These are phyloP conservation scores for Kwoniella newhampshirensis DNA, from an alignment of 768 basidiomycete genomes.

Conservation along the genomic window DNA sequence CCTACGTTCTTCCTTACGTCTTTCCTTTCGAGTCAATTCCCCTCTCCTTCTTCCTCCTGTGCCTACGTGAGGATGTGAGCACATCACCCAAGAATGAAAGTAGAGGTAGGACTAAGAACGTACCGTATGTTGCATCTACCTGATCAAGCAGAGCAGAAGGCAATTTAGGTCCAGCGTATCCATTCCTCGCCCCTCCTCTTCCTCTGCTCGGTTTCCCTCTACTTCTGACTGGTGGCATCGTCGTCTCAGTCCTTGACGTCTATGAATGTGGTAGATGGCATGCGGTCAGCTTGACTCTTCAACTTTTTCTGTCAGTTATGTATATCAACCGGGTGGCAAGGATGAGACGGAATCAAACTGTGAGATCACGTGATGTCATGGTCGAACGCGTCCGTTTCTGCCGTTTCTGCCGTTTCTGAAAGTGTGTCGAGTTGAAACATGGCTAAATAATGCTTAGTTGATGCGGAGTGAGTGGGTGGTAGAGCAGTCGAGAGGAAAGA, in stretches of 20 bases:
- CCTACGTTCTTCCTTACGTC: conserved; percentile 12
- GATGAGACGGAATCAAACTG: too few species aligned
- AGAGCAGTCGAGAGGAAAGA: too few species aligned
- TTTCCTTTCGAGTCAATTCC: conserved; percentile 10
- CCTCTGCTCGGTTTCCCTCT: conserved; percentile 11
- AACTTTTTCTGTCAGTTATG: conserved; percentile 13
- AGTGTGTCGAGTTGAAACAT: too few species aligned
- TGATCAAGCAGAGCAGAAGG: conserved; percentile 30
- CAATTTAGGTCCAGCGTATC: conserved; percentile 27
- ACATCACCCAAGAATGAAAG: background rate
- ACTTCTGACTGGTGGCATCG: conserved; percentile 15
- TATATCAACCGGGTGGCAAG: conserved; percentile 8
- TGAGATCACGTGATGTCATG: too few species aligned
- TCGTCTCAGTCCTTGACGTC: too few species aligned
- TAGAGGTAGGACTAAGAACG: background rate
- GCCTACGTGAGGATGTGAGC: conserved; percentile 1
- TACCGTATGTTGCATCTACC: conserved; percentile 23
- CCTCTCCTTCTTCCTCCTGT: conserved; percentile 13
- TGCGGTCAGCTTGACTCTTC: background rate
- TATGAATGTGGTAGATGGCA: background rate
- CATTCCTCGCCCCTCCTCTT: conserved; percentile 18
- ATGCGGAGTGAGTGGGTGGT: too few species aligned
- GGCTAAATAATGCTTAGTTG: too few species aligned
- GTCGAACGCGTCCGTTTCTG: too few species aligned
- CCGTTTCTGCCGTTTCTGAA: too few species aligned